Base-by-base conservation (phyloP, 148 eudicot genomes). In the Arbutus unedo region DNA sequence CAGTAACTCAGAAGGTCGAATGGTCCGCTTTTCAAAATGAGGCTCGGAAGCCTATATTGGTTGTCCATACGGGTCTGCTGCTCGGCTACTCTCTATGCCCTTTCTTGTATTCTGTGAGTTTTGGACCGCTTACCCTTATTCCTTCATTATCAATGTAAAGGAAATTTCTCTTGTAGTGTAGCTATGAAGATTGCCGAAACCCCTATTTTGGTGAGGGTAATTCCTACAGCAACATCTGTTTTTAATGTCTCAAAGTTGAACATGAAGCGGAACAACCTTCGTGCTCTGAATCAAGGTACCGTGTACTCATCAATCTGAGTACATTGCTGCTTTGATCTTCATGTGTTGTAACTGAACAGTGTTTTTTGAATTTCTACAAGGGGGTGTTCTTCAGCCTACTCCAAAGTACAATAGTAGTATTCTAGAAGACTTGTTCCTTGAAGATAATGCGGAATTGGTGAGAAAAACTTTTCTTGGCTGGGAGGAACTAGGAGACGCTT, bases 1-100 rank as follows among this genome's bases (percentile, higher is more conserved):
- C 92, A 25, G 48, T 81, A 57, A 50, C 86, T 54, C 82, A 87
- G 64, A 91, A 89, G 85, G 86, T 94, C 45, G 90, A 88, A 81
- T 93, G 98, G 99, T 88, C 90, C 5, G 82, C 86, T 57, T 89
- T 94, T 74, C 98, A 96, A 71, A 94, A 93, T 80, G 98, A 96
- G 89, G 95, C 95, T 50, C 92, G 99, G 77, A 96, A 96, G 86
- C 99, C 99, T 66, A 79, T 94, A 81, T 81, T 96, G 86, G 87
- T 89, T 66, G 83, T 94, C 77, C 84, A 91, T 83, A 93, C 98
- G 91, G 99, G 98, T 94, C 19, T 75, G 81, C 21, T 47, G n/a
- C 45, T 64, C 51, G 67, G 50, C 25, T 25, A 10, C 67, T 14
- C 48, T 6, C 49, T 76, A 21, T 59, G 19, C 19, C 55, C 77